Base-by-base conservation (phyloP, 2,329 filamentous ascomycete species). In the Aspergillus viridinutans region DNA sequence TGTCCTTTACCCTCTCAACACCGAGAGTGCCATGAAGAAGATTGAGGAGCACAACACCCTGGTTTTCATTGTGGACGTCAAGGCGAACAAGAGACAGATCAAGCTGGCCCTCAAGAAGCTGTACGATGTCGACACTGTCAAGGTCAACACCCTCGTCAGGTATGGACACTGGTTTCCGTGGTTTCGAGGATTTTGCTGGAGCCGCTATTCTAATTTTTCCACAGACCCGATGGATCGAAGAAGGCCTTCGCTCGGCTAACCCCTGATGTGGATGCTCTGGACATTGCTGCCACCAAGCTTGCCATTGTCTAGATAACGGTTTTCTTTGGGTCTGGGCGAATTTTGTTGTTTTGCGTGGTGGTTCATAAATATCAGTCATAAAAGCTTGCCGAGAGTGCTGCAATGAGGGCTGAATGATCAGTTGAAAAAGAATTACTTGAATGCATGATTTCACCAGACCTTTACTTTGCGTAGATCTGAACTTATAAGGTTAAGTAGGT, bases 41-140 rank as follows among this genome's bases (percentile, higher is more conserved):
- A 97, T 99, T 72, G 94, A 99, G 86, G 94, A 99, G 89, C 92
- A 99, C 88, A 99, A 99, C 87, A 99, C 94, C 69, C 87, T 99
- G 53, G 91, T 96, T 77, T 97, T 97, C 86, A 96, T 96, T 71
- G 91, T 95, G 75, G 90, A 97, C 71, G 83, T 93, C 80, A 95
- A 95, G 89, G 88, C 93, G 80, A 99, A 99, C 88, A 99, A 99
- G 90, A 88, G 92, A 77, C 94, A 99, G 85, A 99, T 99, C 84
- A 97, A 97, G 87, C 84, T 87, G 73, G 90, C 93, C 64, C 84
- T 99, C 69, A 99, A 97, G 92, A 96, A 94, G 88, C 89, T 97
- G 69, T 99, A 99, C 81, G 94, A 97, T 79, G 94, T 99, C 68
- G 93, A 97, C 76, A 90, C 86, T 71, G 83, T 97, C 82, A 97